phyloP scores from a whole-genome alignment of 1,284 basidiomycete species.

The Athelia psychrophila region DNA sequence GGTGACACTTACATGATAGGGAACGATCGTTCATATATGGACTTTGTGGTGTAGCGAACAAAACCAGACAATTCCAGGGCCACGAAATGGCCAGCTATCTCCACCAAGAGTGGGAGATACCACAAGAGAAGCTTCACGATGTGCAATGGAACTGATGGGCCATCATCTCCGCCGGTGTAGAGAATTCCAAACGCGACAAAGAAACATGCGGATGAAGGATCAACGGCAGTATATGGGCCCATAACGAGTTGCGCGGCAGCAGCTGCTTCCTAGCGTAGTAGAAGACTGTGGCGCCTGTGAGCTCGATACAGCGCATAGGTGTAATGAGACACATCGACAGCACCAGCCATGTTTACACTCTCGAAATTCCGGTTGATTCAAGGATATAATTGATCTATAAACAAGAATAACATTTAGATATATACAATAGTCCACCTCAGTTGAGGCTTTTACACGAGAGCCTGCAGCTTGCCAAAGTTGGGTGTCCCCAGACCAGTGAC shows the following conservation, averaged over 20 bases:
- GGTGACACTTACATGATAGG: background rate
- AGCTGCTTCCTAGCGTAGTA: background rate
- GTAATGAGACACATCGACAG: no score
- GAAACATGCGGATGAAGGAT: background rate
- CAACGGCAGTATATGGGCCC: background rate
- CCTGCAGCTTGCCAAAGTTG: slow-evolving; percentile 53
- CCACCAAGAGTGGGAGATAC: background rate
- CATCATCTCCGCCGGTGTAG: background rate
- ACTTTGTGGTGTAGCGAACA: background rate
- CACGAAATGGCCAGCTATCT: background rate
- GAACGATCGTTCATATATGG: background rate
- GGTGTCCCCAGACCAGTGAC: slow-evolving; percentile 64
- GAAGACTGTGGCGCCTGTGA: background rate
- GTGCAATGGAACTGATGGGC: background rate
- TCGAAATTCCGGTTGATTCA: no score
- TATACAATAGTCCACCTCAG: no score
- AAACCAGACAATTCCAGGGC: background rate
- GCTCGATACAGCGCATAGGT: no score
- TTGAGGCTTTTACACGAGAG: slow-evolving; percentile 23
- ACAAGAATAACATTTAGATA: no score
- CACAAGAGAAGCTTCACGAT: background rate
- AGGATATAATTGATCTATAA: no score
- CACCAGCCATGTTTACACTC: no score
- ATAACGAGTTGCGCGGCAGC: background rate
- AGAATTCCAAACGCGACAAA: background rate